A percentile compares a stretch with the other conserved stretches of the same genome.
Evolutionary conservation across 2,329 filamentous ascomycete species (phyloP).

Genomic region (Neurospora crassa): DNA sequence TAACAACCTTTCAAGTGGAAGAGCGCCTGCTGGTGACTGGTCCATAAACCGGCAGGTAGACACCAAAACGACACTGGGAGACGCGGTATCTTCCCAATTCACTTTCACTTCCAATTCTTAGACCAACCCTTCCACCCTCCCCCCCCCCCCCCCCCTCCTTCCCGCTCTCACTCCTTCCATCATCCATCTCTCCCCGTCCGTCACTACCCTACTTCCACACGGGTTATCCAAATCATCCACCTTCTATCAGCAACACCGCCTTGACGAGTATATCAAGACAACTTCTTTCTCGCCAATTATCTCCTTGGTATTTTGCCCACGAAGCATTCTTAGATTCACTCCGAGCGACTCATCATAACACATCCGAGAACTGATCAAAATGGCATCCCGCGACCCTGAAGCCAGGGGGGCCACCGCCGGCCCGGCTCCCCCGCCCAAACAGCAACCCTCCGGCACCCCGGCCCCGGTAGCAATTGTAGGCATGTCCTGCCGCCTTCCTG

Average conservation of each 20-base stretch:
- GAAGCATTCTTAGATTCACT: not conserved
- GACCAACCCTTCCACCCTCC: not conserved
- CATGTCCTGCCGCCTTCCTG: conserved; percentile 24
- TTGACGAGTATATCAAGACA: not conserved
- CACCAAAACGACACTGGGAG: not conserved
- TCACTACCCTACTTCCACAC: not conserved
- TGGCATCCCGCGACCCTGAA: not conserved
- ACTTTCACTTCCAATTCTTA: too few species aligned
- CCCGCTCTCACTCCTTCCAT: not conserved
- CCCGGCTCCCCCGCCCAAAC: conserved; percentile 12
- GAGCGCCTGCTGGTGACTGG: not conserved
- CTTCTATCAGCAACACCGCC: not conserved
- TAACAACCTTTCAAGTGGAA: not conserved
- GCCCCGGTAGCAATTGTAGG: conserved; percentile 24
- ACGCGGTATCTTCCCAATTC: not conserved
- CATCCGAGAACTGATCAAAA: not conserved
- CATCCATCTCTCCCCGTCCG: not conserved
- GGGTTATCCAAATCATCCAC: not conserved
- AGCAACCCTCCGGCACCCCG: not conserved
- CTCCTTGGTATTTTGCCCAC: not conserved
- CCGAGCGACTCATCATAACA: not conserved
- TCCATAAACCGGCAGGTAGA: not conserved
- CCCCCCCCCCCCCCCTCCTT: not conserved
- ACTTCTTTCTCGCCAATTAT: not conserved
- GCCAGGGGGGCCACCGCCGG: not conserved